Evolutionary conservation across 2,329 filamentous ascomycete species (phyloP), one percentile per base, ranked within the genome.

Genomic region (Neonectria punicea): DNA sequence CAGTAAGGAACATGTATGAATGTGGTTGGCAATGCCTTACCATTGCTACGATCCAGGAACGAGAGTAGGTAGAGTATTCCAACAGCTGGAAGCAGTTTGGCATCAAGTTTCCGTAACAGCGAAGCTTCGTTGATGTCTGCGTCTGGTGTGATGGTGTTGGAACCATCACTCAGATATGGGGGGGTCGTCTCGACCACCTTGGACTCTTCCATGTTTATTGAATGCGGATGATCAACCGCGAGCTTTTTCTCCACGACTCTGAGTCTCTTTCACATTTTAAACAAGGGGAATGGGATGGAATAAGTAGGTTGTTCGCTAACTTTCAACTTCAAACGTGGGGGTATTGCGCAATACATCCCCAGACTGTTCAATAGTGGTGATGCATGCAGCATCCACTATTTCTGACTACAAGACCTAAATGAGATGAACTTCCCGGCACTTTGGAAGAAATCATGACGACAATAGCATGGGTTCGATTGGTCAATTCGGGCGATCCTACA

Each of bases 41-140:
- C 86, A 78, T 89, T 89, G 70, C 85, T 87, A 34, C 86, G 79
- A 67, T 88, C 87, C 9, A 89, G 74, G 65, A 89, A 89, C 0
- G 84, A 87, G 1, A 88, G 73, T 6, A 89, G 74, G 69, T 89
- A 89, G 11, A 89, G 67, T 3, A 88, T 71, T 0, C 85, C 85
- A 2, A 89, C 82, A 0, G 85, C 83, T 0, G 87, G 87, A 0
- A 89, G 75, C 4, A 89, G 77, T 50, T 81, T 79, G 4, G 75
- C 67, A 65, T 89, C 87, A 14, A 89, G 71, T 66, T 87, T 92
- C 10, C 89, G 81, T 7, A 92, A 71, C 2, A 92, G 78, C 0
- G 81, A 79, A 44, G 82, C 85, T 72, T 91, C 89, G 59, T 87
- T 85, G 34, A 90, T 74, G 0, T 63, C 46, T 3, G 59, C 20